Evolutionary conservation across 371 early-diverging fungal species (phyloP).

Genomic region (Mortierella sp.): DNA sequence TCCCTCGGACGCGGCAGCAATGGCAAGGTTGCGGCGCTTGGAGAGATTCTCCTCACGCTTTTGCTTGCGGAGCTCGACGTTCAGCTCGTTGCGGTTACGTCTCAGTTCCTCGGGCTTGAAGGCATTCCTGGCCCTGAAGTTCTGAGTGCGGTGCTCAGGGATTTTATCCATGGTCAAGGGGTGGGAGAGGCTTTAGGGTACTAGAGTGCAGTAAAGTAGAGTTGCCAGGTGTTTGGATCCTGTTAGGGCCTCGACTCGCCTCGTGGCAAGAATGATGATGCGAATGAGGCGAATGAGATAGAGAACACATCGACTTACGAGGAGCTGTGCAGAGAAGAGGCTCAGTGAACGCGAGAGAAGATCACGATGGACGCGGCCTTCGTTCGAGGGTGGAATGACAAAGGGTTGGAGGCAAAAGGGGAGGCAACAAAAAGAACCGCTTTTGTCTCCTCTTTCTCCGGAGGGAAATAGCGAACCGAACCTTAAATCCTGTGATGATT

Average conservation of each 20-base stretch:
- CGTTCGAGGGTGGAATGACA: conserved; percentile 1
- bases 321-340: background rate
- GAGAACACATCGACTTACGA: conserved; percentile 8
- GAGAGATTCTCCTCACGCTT: conserved; percentile 95
- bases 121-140: conserved; percentile 87
- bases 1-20: conserved; percentile 70
- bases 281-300: background rate
- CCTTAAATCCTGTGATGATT: background rate
- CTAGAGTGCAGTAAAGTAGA: background rate
- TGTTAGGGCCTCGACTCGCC: background rate
- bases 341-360: conserved; percentile 16
- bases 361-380: conserved; percentile 10
- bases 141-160: conserved; percentile 72
- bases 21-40: conserved; percentile 90
- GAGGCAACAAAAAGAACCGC: no score
- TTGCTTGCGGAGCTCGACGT: conserved; percentile 95
- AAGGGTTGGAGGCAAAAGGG: conserved; percentile 4
- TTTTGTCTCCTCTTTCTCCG: conserved; percentile 11
- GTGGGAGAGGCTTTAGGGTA: background rate
- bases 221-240: background rate
- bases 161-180: conserved; percentile 59
- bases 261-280: background rate
- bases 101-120: conserved; percentile 94
- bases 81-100: conserved; percentile 91
- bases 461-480: background rate